A percentile compares a stretch with the other conserved stretches of the same genome.
These are phyloP conservation scores for Colletotrichum cereale DNA, from an alignment of 2,329 filamentous ascomycete species.

Conservation along the genomic window DNA sequence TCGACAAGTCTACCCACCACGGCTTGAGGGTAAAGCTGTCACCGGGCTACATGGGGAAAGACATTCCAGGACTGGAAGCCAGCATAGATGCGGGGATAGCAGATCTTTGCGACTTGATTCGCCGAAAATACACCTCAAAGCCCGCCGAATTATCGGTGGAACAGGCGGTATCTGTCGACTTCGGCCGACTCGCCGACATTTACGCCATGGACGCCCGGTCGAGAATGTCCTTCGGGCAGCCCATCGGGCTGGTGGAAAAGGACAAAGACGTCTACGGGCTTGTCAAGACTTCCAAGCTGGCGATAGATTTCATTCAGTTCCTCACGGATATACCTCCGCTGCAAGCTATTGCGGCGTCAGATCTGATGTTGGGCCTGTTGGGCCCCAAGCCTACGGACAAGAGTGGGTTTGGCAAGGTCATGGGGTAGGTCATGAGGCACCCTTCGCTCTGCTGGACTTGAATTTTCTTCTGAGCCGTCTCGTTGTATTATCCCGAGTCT, in stretches of 20 bases:
- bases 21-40: constrained; percentile 34
- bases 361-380: constrained; percentile 1
- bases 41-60: constrained; percentile 40
- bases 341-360: constrained; percentile 10
- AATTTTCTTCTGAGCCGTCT: too few relatives aligned
- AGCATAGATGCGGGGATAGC: constrained; percentile 35
- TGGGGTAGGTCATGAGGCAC: constrained; percentile 24
- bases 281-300: constrained; percentile 16
- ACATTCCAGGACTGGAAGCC: constrained; percentile 38
- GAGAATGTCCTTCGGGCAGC: constrained; percentile 22
- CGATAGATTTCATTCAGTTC: constrained; percentile 30
- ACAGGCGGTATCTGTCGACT: constrained; percentile 27
- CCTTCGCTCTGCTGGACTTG: too few relatives aligned
- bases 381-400: constrained; percentile 20
- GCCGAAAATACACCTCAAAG: constrained; percentile 1
- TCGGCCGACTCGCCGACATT: constrained; percentile 38
- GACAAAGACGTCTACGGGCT: constrained; percentile 21
- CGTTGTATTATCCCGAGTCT: too few relatives aligned
- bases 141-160: neutral
- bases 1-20: constrained; percentile 40
- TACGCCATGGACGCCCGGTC: constrained; percentile 37
- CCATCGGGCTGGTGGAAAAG: constrained; percentile 19
- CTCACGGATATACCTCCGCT: constrained; percentile 29
- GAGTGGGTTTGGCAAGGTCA: constrained; percentile 31
- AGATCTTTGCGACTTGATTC: constrained; percentile 33